These are phyloP conservation scores for Scenedesmus sp. DNA, from an alignment of 163 green algal genomes.

Conservation along the genomic window DNA sequence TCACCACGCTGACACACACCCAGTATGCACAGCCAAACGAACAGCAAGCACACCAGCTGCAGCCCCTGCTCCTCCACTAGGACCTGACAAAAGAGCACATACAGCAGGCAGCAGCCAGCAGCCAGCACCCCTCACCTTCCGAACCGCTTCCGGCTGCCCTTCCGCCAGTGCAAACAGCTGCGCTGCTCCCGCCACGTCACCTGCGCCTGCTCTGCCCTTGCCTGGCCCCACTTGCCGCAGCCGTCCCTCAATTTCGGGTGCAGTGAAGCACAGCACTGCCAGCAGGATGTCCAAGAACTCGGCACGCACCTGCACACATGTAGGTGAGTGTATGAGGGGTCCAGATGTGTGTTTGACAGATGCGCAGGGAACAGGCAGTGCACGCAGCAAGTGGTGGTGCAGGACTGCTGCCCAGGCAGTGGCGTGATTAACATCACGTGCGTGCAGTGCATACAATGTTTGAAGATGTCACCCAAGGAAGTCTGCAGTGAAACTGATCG, in stretches of 20 bases:
- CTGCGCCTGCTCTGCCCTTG: conserved; percentile 64
- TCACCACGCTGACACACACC: background rate
- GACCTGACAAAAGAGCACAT: background rate
- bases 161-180: conserved; percentile 66
- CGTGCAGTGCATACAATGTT: background rate
- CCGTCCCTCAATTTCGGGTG: conserved; percentile 80
- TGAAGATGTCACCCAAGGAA: background rate
- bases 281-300: conserved; percentile 79
- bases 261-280: conserved; percentile 68
- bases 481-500: too few relatives aligned
- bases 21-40: background rate
- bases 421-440: background rate
- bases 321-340: background rate
- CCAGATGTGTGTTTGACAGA: too few relatives aligned
- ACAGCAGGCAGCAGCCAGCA: background rate
- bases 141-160: conserved; percentile 9
- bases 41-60: conserved; percentile 7
- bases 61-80: background rate
- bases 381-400: too few relatives aligned
- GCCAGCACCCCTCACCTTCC: conserved; percentile 12
- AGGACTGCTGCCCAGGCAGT: background rate
- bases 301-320: conserved; percentile 69
- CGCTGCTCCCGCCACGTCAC: conserved; percentile 61
- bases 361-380: background rate
- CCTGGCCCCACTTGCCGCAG: conserved; percentile 78